Percentiles rank a stretch among this genome's conserved stretches.
Evolutionary conservation across 352 stramenopile species (phyloP).

Genomic region (Phytophthora sojae): DNA sequence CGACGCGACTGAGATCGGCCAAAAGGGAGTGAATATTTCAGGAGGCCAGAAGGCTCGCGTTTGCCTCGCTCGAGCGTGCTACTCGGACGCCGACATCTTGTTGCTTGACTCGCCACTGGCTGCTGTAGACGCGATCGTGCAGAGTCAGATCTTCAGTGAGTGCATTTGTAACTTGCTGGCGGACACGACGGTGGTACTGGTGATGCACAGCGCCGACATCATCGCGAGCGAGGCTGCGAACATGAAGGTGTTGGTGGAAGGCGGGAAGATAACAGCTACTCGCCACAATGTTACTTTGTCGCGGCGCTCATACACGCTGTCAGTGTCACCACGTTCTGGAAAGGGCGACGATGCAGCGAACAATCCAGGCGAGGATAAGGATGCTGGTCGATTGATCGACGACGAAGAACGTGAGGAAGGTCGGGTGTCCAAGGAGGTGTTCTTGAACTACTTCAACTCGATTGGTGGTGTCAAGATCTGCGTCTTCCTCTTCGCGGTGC

Average conservation of each 20-base stretch:
- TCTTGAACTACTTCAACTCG: slow-evolving; percentile 49
- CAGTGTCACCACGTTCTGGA: not conserved
- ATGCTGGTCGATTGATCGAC: slow-evolving; percentile 33
- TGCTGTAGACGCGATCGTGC: slow-evolving; percentile 94
- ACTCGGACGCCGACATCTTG: slow-evolving; percentile 67
- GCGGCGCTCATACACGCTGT: slow-evolving; percentile 15
- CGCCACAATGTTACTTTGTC: slow-evolving; percentile 14
- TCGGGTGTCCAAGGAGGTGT: slow-evolving; percentile 51
- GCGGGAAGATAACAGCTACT: slow-evolving; percentile 20
- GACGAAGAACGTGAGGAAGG: slow-evolving; percentile 56
- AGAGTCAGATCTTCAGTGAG: slow-evolving; percentile 85
- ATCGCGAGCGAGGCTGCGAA: slow-evolving; percentile 41
- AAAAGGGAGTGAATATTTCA: slow-evolving; percentile 95
- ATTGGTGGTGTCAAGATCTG: slow-evolving; percentile 43
- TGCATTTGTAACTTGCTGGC: slow-evolving; percentile 42
- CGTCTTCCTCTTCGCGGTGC: slow-evolving; percentile 20
- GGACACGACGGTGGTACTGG: slow-evolving; percentile 84
- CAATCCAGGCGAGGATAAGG: not conserved
- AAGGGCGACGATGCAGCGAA: slow-evolving; percentile 9
- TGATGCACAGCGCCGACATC: slow-evolving; percentile 90
- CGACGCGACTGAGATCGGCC: slow-evolving; percentile 94
- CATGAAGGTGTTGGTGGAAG: slow-evolving; percentile 37
- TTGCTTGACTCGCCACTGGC: slow-evolving; percentile 93
- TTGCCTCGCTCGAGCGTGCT: slow-evolving; percentile 67
- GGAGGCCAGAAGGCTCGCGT: slow-evolving; percentile 93